Evolutionary conservation across 2,329 filamentous ascomycete genomes (phyloP).

Genomic region (Sclerotinia minor): DNA sequence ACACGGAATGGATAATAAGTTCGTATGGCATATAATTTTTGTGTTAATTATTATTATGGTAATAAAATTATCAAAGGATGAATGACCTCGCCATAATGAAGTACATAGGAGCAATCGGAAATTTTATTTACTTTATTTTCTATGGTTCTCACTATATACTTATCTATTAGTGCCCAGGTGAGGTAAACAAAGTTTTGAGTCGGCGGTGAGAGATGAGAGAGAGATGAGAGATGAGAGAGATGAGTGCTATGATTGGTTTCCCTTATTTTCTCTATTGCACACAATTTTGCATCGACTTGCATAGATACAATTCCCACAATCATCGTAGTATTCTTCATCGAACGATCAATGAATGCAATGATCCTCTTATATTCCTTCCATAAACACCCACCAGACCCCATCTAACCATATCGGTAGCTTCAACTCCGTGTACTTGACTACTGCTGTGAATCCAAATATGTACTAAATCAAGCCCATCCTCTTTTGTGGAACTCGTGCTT

Average conservation of each 20-base stretch:
- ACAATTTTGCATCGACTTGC: background rate
- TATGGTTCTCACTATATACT: constrained; percentile 2
- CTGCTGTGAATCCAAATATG: background rate
- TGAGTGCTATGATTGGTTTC: no score
- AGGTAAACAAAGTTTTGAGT: background rate
- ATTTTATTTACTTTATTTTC: constrained; percentile 15
- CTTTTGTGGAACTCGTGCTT: constrained; percentile 23
- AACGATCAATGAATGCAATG: background rate
- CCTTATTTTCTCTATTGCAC: background rate
- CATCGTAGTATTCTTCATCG: background rate
- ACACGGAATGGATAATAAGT: background rate
- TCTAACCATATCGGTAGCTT: background rate
- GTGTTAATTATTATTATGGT: background rate
- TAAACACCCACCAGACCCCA: no score
- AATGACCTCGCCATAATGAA: background rate
- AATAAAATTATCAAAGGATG: constrained; percentile 2
- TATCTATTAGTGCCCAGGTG: background rate
- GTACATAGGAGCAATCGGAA: background rate
- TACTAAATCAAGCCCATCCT: constrained; percentile 13
- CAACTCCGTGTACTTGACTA: background rate
- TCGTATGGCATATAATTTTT: background rate
- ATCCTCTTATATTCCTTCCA: no score
- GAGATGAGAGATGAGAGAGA: no score
- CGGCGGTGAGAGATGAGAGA: background rate
- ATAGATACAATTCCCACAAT: background rate